Evolutionary conservation across 371 early-diverging fungal genomes (phyloP).

Genomic region (Umbelopsis sp.): DNA sequence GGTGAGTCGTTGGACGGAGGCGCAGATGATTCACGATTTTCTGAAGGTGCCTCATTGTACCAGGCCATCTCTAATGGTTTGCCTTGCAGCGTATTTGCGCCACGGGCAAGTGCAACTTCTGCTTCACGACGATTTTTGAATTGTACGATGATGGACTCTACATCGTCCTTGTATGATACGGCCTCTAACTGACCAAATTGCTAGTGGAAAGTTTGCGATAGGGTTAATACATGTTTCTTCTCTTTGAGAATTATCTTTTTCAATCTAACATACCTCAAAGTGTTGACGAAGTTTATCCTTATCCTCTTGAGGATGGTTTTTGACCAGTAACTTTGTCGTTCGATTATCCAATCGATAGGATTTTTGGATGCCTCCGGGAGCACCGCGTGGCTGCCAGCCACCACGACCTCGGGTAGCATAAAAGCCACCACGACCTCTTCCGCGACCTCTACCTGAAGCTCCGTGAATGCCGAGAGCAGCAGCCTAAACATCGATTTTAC

Average conservation of each 20-base stretch:
- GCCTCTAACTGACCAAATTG: constrained; percentile 60
- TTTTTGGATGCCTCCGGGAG: constrained; percentile 40
- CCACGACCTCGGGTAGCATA: constrained; percentile 55
- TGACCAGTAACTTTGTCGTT: constrained; percentile 64
- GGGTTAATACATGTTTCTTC: too few relatives aligned
- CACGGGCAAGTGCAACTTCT: constrained; percentile 38
- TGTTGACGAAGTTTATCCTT: constrained; percentile 56
- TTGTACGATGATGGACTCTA: constrained; percentile 41
- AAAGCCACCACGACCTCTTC: constrained; percentile 55
- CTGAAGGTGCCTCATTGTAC: constrained; percentile 33
- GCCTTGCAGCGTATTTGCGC: constrained; percentile 34
- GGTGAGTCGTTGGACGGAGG: background rate
- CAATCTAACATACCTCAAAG: constrained; percentile 54
- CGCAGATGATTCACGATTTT: constrained; percentile 11
- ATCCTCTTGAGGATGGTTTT: constrained; percentile 50
- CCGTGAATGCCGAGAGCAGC: constrained; percentile 32
- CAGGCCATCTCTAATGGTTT: constrained; percentile 39
- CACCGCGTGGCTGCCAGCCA: constrained; percentile 54
- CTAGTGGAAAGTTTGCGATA: constrained; percentile 24
- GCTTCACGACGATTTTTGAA: constrained; percentile 54
- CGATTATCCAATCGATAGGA: constrained; percentile 64
- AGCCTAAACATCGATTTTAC: constrained; percentile 31
- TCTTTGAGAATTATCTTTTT: too few relatives aligned
- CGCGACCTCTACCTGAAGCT: constrained; percentile 29
- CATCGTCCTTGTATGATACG: constrained; percentile 36